Base-by-base conservation (phyloP, 208 protist species). In the Wallacemonas collosoma region DNA sequence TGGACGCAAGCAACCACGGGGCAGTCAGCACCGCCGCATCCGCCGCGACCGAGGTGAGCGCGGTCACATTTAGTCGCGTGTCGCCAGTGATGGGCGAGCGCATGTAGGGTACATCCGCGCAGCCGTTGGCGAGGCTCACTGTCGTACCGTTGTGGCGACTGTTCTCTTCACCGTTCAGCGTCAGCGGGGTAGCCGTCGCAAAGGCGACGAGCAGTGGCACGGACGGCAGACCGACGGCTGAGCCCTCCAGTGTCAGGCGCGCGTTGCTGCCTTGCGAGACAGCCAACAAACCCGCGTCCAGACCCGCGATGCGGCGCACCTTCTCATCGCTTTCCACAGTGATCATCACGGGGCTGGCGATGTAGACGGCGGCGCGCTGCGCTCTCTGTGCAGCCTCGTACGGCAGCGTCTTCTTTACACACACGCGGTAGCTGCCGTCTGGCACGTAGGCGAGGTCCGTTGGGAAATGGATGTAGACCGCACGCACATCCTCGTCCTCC, bases 211-310 rank as follows among this genome's bases (percentile, higher is more conserved):
- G 77, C 44, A 93, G 61, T 26, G 79, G 77, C 53, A 76, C 75
- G 45, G 66, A 73, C 39, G 51, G 72, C 55, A 82, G 76, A 58
- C 63, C 73, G 3, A 93, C 83, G 1, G 85, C 83, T 47, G 82
- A 77, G 11, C 85, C 88, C 4, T 77, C 71, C 43, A 93, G 61
- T 11, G 55, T 44, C 48, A 90, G 62, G 9, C 48, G 71, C 6
- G 81, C 72, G 65, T 89, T 81, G 73, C 65, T 76, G 57, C 85
- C 72, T 61, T 89, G 81, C 62, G 81, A 67, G 26, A 88, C 72
- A 15, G 76, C 77, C 36, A 90, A 50, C 17, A 71, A 55, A 14
- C 76, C 81, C 1, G 44, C n/a, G 4, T 54, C 60, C n/a, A 51
- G 11, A 12, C 53, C n/a, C 44, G 55, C 57, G 35, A 88, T 44